A percentile compares a stretch with the other conserved stretches of the same genome.
phyloP scores from a whole-genome alignment of 202 grass and related monocot genomes.

The Cymbopogon flexuosus region DNA sequence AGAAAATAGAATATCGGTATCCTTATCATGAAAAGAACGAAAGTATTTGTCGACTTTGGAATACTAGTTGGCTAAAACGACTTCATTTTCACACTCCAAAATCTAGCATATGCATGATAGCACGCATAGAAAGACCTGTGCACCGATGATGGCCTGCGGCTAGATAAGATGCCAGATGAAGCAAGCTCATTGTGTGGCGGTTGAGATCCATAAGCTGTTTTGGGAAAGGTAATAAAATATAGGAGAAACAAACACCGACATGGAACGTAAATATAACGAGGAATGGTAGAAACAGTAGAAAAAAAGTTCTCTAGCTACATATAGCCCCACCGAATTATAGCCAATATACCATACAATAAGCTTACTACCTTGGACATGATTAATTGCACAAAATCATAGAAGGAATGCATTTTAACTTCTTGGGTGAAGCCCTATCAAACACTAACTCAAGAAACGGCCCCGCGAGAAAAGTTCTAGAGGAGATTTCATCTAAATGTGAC shows the following conservation, averaged over 20 bases:
- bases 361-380: neutral
- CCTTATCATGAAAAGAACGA: constrained; percentile 16
- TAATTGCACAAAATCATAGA: neutral
- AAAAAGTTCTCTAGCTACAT: neutral
- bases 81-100: neutral
- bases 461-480: neutral
- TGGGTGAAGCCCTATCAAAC: neutral
- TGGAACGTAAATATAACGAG: neutral
- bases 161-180: neutral
- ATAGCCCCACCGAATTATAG: neutral
- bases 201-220: neutral
- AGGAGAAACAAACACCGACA: neutral
- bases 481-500: no score
- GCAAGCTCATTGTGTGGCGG: neutral
- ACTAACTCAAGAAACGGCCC: neutral
- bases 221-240: neutral
- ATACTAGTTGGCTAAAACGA: neutral
- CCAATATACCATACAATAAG: neutral
- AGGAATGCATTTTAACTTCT: neutral
- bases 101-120: neutral
- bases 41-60: constrained; percentile 8
- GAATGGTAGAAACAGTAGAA: neutral
- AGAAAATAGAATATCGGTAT: constrained; percentile 9
- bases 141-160: neutral
- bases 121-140: neutral